Evolutionary conservation across 345 rosid genomes (phyloP), one percentile per base, ranked within the genome.

Genomic region (Ricinus communis): DNA sequence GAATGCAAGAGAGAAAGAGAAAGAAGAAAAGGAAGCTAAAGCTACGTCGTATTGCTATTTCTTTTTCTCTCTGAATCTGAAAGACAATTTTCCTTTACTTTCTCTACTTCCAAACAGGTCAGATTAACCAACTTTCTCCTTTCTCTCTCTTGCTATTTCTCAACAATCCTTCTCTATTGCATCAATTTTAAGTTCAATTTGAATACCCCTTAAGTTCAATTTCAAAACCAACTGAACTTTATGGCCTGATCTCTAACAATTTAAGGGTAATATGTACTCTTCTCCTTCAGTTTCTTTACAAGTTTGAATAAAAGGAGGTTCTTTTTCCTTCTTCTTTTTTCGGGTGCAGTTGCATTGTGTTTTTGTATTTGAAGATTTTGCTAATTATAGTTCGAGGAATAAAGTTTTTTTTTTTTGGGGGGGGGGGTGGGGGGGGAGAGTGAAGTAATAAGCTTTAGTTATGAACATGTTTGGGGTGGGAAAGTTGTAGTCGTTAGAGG

Each of bases 41-140:
- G 74, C 65, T 66, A 28, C 60, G 38, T 58, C 41, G 58, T 28
- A 31, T 57, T 58, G 47, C 43, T 43, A 30, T 69, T 63, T 61
- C 21, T 5, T 51, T 51, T 50, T 69, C 68, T 61, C 27, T 8
- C 51, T 38, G 45, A 47, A 47, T 70, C 72, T 69, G 69, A 14
- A 13, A 43, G 10, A 16, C 21, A 50, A 10, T 19, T 68, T 67
- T 71, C 62, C 30, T 76, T 36, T 53, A 46, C 28, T 60, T 69
- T 73, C 68, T 65, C 72, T 53, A 41, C 58, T 65, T 75, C 61
- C 76, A 55, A 75, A 65, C 82, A 72, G 85, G 85, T 82, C 56
- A 78, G 82, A 55, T 52, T 31, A 22, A 15, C 22, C n/a, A 21
- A 22, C 66, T 66, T 58, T 45, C 56, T 70, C 73, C 12, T 52